Evolutionary conservation across 352 stramenopile genomes (phyloP).

Genomic region (Globisporangium yorkense): DNA sequence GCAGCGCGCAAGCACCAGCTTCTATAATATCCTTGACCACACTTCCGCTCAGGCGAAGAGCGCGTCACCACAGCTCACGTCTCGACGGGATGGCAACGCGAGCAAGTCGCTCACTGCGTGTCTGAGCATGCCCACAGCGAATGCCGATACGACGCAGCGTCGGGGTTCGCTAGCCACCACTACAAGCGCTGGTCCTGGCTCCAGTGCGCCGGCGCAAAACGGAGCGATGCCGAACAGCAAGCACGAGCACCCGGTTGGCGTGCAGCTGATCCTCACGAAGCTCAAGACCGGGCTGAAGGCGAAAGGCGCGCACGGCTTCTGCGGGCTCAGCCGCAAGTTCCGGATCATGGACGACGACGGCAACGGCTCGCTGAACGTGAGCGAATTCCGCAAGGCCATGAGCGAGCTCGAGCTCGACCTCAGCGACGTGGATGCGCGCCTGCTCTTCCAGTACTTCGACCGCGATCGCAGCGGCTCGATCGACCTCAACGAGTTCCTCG

Average conservation of each 20-base stretch:
- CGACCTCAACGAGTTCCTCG: conserved; percentile 84
- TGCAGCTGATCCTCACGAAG: conserved; percentile 50
- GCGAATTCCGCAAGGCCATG: conserved; percentile 72
- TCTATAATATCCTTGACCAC: conserved; percentile 62
- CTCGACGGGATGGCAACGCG: conserved; percentile 31
- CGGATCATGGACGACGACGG: conserved; percentile 74
- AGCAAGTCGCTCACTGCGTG: conserved; percentile 51
- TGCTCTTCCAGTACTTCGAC: conserved; percentile 85
- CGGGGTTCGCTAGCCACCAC: background rate
- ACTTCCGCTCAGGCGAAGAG: conserved; percentile 14
- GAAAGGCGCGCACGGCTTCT: conserved; percentile 67
- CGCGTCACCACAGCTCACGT: conserved; percentile 12
- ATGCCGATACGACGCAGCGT: background rate
- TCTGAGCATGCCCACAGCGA: conserved; percentile 19
- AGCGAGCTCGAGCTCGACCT: conserved; percentile 47
- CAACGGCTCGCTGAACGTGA: conserved; percentile 60
- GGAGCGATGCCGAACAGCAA: conserved; percentile 8
- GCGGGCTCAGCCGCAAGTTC: conserved; percentile 68
- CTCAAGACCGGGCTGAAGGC: conserved; percentile 45
- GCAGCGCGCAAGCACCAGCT: conserved; percentile 21
- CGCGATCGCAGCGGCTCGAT: conserved; percentile 69
- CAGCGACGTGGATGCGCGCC: conserved; percentile 46
- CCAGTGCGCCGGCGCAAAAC: background rate
- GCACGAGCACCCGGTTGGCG: conserved; percentile 33
- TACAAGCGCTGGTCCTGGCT: background rate